A percentile compares a stretch with the other conserved stretches of the same genome.
phyloP scores from a whole-genome alignment of 2,329 filamentous ascomycete species.

The Ophiognomonia clavigignenti-juglandacearum region DNA sequence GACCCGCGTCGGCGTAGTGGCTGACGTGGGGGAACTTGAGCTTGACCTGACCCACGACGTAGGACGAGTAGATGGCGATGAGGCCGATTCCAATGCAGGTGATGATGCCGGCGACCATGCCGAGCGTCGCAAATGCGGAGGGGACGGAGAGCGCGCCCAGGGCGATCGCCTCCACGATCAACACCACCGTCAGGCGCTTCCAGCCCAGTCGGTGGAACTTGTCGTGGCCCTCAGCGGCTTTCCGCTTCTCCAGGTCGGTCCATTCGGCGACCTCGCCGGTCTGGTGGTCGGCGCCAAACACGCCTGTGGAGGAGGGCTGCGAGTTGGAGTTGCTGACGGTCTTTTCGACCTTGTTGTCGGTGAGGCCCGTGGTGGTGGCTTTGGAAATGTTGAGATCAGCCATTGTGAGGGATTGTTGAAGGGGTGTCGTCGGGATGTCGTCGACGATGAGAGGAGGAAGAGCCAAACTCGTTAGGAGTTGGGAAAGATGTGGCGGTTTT shows the following conservation, averaged over 20 bases:
- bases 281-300: constrained; percentile 12
- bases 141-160: constrained; percentile 49
- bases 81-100: constrained; percentile 29
- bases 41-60: constrained; percentile 40
- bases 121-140: constrained; percentile 45
- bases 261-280: constrained; percentile 15
- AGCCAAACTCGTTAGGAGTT: too few species aligned
- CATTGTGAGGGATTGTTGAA: constrained; percentile 1
- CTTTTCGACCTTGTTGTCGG: constrained; percentile 14
- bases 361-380: neutral
- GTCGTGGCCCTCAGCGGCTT: constrained; percentile 38
- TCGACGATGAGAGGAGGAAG: too few species aligned
- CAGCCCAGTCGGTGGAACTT: constrained; percentile 51
- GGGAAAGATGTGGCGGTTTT: too few species aligned
- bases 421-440: constrained; percentile 3
- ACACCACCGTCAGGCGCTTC: constrained; percentile 51
- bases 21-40: constrained; percentile 51
- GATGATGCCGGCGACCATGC: constrained; percentile 42
- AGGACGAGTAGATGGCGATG: constrained; percentile 35
- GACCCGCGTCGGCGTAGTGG: constrained; percentile 64
- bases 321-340: constrained; percentile 10
- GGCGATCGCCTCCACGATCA: constrained; percentile 54
- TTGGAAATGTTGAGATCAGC: constrained; percentile 6
- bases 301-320: constrained; percentile 9
- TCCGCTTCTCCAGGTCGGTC: constrained; percentile 41